Evolutionary conservation across 2,329 filamentous ascomycete species (phyloP).

Genomic region (Ophiostoma ips): DNA sequence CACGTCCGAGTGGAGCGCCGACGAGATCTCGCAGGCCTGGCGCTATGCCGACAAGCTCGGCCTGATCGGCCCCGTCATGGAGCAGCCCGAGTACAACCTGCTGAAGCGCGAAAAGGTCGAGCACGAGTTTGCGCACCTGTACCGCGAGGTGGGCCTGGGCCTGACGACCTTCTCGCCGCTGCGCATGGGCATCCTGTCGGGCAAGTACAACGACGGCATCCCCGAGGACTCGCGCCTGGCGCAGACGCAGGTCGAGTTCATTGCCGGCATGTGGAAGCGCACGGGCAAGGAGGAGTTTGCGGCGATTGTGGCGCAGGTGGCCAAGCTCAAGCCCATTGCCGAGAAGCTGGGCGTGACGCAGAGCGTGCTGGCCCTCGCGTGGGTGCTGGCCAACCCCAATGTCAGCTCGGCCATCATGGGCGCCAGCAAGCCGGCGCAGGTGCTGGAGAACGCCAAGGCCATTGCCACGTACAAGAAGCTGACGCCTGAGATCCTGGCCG

Average conservation of each 20-base stretch:
- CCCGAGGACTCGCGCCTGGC: conserved; percentile 46
- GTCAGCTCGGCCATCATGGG: conserved; percentile 50
- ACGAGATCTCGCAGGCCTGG: conserved; percentile 52
- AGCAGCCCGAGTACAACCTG: conserved; percentile 57
- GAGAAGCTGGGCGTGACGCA: conserved; percentile 46
- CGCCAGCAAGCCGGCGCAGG: conserved; percentile 43
- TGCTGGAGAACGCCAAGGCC: conserved; percentile 45
- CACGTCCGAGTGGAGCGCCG: conserved; percentile 54
- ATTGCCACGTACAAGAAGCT: conserved; percentile 39
- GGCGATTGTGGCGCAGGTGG: conserved; percentile 40
- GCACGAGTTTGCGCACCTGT: conserved; percentile 40
- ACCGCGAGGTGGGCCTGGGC: conserved; percentile 41
- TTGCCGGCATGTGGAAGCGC: conserved; percentile 37
- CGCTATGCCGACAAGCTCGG: conserved; percentile 44
- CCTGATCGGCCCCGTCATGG: conserved; percentile 49
- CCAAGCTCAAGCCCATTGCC: conserved; percentile 46
- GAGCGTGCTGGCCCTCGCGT: conserved; percentile 43
- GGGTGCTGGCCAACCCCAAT: conserved; percentile 48
- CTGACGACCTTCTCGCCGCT: conserved; percentile 41
- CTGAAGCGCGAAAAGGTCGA: conserved; percentile 40
- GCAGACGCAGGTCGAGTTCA: conserved; percentile 39
- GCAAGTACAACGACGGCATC: conserved; percentile 51
- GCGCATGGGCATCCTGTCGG: conserved; percentile 40
- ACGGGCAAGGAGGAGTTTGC: conserved; percentile 40
- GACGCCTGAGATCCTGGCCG: conserved; percentile 42